Evolutionary conservation across 192 early-diverging fungal species (phyloP).

Genomic region (Backusella macrospora): DNA sequence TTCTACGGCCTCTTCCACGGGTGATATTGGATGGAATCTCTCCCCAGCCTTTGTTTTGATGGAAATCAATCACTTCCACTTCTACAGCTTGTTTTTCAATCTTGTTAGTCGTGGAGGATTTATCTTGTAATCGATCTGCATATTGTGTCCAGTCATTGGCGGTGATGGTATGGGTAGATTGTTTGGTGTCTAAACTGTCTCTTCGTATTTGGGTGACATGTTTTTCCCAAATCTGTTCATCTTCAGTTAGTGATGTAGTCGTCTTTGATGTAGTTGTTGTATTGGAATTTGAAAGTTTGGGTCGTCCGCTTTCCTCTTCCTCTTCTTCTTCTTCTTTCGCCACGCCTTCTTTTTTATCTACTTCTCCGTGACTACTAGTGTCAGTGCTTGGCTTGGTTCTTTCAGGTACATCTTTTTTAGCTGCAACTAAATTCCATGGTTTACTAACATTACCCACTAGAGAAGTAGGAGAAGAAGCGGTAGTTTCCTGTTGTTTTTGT

Average conservation of each 20-base stretch:
- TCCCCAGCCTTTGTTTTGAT: constrained; percentile 15
- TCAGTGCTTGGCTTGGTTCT: not conserved
- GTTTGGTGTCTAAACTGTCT: not conserved
- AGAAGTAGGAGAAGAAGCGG: not conserved
- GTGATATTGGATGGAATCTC: not conserved
- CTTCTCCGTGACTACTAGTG: not conserved
- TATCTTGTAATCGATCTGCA: not conserved
- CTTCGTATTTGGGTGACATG: not conserved
- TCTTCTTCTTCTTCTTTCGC: not conserved
- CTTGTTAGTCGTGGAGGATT: not conserved
- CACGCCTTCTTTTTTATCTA: not conserved
- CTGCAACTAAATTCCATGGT: constrained; percentile 14
- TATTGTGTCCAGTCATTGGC: constrained; percentile 12
- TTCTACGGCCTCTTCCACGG: not conserved
- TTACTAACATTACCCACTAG: not conserved
- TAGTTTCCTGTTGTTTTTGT: not conserved
- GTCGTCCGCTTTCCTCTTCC: not conserved
- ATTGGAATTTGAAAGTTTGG: not conserved
- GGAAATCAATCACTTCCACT: constrained; percentile 16
- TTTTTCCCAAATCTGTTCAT: constrained; percentile 16
- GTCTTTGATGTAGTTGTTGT: not conserved
- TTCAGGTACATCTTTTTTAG: constrained; percentile 6
- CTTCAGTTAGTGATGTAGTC: not conserved
- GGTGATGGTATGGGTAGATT: not conserved
- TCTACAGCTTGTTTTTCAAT: not conserved